A percentile compares a stretch with the other conserved stretches of the same genome.
These are phyloP conservation scores for Penicillium waksmanii DNA, from an alignment of 495 filamentous ascomycete species.

Conservation along the genomic window DNA sequence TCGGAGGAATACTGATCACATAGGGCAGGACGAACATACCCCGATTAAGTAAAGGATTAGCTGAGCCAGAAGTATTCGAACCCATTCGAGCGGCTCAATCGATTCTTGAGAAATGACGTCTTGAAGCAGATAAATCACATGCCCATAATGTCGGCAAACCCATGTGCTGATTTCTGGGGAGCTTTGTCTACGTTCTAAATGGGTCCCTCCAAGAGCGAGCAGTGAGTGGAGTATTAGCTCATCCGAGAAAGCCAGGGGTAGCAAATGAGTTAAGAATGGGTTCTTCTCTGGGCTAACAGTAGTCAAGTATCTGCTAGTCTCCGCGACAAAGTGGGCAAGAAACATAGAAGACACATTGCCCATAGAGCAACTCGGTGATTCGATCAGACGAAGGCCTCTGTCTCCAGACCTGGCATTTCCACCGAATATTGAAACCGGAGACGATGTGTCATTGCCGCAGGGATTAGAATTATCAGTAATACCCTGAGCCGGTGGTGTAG, in stretches of 20 bases:
- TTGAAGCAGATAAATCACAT: not conserved
- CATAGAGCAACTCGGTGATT: not conserved
- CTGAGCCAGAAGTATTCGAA: not conserved
- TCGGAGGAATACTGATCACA: not conserved
- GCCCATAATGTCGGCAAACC: slow-evolving; percentile 1
- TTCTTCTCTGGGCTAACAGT: slow-evolving; percentile 1
- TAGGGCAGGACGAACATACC: not conserved
- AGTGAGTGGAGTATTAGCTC: slow-evolving; percentile 1
- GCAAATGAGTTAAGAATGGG: slow-evolving; percentile 1
- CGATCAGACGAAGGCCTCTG: not conserved
- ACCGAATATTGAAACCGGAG: slow-evolving; percentile 3
- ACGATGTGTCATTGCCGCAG: not conserved
- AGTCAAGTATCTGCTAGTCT: slow-evolving; percentile 1
- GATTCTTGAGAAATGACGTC: not conserved
- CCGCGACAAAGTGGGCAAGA: not conserved
- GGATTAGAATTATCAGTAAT: not conserved
- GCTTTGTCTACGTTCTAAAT: slow-evolving; percentile 1
- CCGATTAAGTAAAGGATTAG: slow-evolving; percentile 1
- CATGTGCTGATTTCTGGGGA: slow-evolving; percentile 2
- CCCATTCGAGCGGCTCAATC: not conserved
- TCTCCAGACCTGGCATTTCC: not conserved
- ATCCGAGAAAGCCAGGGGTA: not conserved
- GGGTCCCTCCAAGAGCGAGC: not conserved
- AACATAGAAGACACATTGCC: not conserved
- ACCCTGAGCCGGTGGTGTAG: not conserved